phyloP scores from a whole-genome alignment of 148 eudicot species.

The Rheum nobile region DNA sequence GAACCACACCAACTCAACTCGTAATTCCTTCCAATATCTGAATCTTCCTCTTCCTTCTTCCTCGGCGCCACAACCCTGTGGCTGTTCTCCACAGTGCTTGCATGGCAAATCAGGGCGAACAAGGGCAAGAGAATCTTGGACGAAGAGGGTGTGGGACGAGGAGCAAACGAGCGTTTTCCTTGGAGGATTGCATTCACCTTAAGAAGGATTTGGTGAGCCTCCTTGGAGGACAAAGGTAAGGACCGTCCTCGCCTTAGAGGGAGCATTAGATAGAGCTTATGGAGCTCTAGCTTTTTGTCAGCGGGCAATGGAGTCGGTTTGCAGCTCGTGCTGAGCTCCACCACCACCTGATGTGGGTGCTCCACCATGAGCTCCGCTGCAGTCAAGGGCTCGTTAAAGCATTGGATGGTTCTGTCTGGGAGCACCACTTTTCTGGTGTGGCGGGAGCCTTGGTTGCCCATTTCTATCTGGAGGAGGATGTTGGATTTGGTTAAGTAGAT shows the following conservation, averaged over 20 bases:
- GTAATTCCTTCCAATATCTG: conserved; percentile 2
- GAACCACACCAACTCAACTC: conserved; percentile 48
- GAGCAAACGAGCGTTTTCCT: neutral
- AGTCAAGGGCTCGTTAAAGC: conserved; percentile 34
- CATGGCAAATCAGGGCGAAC: conserved; percentile 32
- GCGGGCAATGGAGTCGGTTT: conserved; percentile 53
- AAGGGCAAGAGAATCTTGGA: conserved; percentile 34
- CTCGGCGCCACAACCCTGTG: neutral
- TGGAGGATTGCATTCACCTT: conserved; percentile 26
- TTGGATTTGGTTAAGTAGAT: neutral
- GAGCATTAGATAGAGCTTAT: conserved; percentile 54
- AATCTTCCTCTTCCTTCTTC: conserved; percentile 3
- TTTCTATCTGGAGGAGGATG: neutral
- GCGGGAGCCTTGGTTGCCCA: conserved; percentile 2
- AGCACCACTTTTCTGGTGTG: conserved; percentile 49
- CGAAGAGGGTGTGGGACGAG: conserved; percentile 16
- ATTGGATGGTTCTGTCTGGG: conserved; percentile 36
- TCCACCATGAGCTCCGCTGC: conserved; percentile 87
- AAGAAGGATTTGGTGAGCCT: conserved; percentile 37
- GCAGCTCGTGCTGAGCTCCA: conserved; percentile 27
- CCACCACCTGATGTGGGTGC: conserved; percentile 66
- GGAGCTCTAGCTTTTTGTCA: conserved; percentile 40
- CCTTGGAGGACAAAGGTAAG: conserved; percentile 34
- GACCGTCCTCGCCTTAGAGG: conserved; percentile 57
- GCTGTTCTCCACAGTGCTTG: neutral